These are phyloP conservation scores for Backusella psychrophila DNA, from an alignment of 192 early-diverging fungal species.

Conservation along the genomic window DNA sequence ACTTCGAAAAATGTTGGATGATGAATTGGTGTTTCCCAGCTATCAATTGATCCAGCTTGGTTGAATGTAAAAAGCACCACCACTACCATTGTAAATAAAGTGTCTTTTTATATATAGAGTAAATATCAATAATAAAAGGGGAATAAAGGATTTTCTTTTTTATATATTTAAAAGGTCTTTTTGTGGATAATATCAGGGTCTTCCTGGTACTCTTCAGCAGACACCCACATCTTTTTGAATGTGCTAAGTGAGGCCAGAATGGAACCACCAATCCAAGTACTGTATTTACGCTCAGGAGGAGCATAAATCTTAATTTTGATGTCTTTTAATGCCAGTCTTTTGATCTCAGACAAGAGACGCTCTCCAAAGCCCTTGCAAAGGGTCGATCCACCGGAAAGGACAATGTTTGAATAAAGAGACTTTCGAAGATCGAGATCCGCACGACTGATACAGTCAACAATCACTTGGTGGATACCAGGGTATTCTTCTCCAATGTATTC, in stretches of 20 bases:
- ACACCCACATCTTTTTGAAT: constrained; percentile 99
- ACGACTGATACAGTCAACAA: constrained; percentile 90
- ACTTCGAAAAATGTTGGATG: constrained; percentile 69
- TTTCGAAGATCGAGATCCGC: constrained; percentile 95
- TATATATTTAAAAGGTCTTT: constrained; percentile 60
- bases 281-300: constrained; percentile 97
- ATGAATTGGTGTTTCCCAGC: constrained; percentile 77
- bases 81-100: no score
- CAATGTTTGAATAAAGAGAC: constrained; percentile 83
- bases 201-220: constrained; percentile 96
- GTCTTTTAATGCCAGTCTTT: constrained; percentile 87
- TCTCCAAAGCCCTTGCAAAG: constrained; percentile 92
- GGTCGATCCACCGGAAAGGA: constrained; percentile 97
- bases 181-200: constrained; percentile 92
- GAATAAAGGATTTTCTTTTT: neutral
- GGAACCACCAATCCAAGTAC: constrained; percentile 97
- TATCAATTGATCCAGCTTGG: constrained; percentile 44
- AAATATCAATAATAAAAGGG: neutral
- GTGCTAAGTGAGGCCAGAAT: constrained; percentile 94
- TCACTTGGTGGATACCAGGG: constrained; percentile 90
- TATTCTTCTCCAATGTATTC: constrained; percentile 92
- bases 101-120: no score
- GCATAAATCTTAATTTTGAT: constrained; percentile 98
- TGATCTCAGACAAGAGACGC: constrained; percentile 86
- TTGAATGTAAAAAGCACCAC: neutral